Percentiles rank a stretch among this genome's conserved stretches.
Conservation (phyloP, 2,329 filamentous ascomycete genomes). For the Trematosphaeria pertusa region DNA sequence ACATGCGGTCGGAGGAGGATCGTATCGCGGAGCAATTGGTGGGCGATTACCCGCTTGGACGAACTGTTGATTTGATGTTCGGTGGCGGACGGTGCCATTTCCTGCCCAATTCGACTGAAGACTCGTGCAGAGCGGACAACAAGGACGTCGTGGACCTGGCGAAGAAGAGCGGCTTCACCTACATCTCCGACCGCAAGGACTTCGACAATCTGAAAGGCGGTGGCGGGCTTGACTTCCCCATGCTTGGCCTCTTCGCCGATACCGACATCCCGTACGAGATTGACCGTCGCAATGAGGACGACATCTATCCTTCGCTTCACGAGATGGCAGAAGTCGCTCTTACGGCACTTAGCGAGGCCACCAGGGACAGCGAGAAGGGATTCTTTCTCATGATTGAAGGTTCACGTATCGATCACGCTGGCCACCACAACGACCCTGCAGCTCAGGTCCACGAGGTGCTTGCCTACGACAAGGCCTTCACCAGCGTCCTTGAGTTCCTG, state of each 20-base stretch:
- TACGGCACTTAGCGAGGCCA: slow-evolving; percentile 79
- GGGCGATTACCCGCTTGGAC: slow-evolving; percentile 83
- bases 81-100: slow-evolving; percentile 95
- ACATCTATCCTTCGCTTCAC: slow-evolving; percentile 84
- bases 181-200: slow-evolving; percentile 72
- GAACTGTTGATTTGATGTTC: slow-evolving; percentile 89
- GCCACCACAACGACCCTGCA: slow-evolving; percentile 65
- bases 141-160: slow-evolving; percentile 78
- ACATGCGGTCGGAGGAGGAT: slow-evolving; percentile 81
- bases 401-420: slow-evolving; percentile 93
- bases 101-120: slow-evolving; percentile 77
- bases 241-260: slow-evolving; percentile 84
- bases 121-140: slow-evolving; percentile 82
- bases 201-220: slow-evolving; percentile 79
- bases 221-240: slow-evolving; percentile 73
- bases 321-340: slow-evolving; percentile 91
- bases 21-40: slow-evolving; percentile 92
- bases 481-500: slow-evolving; percentile 83
- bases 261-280: slow-evolving; percentile 92
- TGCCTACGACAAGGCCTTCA: slow-evolving; percentile 90
- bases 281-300: slow-evolving; percentile 79
- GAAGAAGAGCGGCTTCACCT: slow-evolving; percentile 80
- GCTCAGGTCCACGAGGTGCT: slow-evolving; percentile 79
- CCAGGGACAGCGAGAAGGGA: slow-evolving; percentile 82
- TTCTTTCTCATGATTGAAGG: slow-evolving; percentile 99